Evolutionary conservation across 169 alveolate genomes (phyloP).

Genomic region (Cryptosporidium meleagridis): DNA sequence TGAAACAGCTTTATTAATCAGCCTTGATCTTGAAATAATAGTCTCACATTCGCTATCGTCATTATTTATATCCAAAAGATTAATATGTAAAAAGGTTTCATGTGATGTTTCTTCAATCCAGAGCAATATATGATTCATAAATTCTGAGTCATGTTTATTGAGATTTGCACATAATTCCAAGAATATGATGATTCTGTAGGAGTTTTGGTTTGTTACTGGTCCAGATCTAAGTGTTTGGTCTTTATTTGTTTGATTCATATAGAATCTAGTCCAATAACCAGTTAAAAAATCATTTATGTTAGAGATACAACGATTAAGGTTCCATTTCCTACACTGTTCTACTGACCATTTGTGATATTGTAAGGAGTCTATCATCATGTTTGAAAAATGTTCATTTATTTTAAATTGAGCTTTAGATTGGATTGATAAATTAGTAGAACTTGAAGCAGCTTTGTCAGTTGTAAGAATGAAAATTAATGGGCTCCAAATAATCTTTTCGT

Average conservation of each 20-base stretch:
- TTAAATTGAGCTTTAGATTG: constrained; percentile 13
- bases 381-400: constrained; percentile 37
- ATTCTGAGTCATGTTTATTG: constrained; percentile 14
- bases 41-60: background rate
- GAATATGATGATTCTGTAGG: constrained; percentile 3
- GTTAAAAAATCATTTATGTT: constrained; percentile 1
- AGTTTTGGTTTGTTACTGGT: background rate
- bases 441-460: background rate
- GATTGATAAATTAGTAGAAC: background rate
- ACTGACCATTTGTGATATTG: constrained; percentile 15
- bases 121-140: background rate
- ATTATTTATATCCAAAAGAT: background rate
- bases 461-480: constrained; percentile 33
- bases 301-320: background rate
- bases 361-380: constrained; percentile 18
- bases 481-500: constrained; percentile 42
- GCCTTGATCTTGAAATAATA: background rate
- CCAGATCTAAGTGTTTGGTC: background rate
- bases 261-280: constrained; percentile 18
- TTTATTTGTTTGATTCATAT: background rate
- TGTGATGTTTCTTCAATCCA: constrained; percentile 4
- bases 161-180: background rate
- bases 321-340: constrained; percentile 23
- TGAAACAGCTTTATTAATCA: constrained; percentile 6
- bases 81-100: constrained; percentile 8